phyloP scores from a whole-genome alignment of 306 rosid species.

The Glycine tomentella region DNA sequence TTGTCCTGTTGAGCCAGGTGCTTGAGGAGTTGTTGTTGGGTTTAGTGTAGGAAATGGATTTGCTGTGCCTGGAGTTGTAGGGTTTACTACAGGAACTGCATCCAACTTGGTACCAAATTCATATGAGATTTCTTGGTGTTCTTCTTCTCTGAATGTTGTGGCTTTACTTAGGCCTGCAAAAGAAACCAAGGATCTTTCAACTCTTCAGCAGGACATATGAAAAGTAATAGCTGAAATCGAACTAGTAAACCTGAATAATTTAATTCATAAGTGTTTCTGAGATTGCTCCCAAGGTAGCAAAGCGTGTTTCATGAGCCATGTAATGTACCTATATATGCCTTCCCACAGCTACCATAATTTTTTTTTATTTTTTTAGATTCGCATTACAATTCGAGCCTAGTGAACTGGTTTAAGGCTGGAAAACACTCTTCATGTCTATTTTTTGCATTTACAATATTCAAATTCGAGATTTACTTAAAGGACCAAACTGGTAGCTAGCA shows the following conservation, averaged over 20 bases:
- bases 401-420: not conserved
- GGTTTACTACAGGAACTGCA: constrained; percentile 73
- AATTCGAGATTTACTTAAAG: not conserved
- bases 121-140: constrained; percentile 54
- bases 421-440: not conserved
- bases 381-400: not conserved
- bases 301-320: not conserved
- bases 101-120: constrained; percentile 56
- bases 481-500: not conserved
- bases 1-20: constrained; percentile 53
- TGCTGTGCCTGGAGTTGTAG: constrained; percentile 70
- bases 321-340: constrained; percentile 10
- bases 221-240: not conserved
- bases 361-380: not conserved
- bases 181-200: constrained; percentile 41
- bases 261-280: no score
- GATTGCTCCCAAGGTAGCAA: no score
- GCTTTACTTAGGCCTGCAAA: constrained; percentile 70
- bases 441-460: not conserved
- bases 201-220: constrained; percentile 4
- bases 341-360: constrained; percentile 19
- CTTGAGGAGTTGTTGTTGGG: constrained; percentile 61
- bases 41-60: constrained; percentile 56
- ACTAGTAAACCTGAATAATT: not conserved
- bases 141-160: constrained; percentile 49